Percentiles rank a stretch among this genome's conserved stretches.
phyloP scores from a whole-genome alignment of 1,284 basidiomycete species.

The Ustilago crameri region DNA sequence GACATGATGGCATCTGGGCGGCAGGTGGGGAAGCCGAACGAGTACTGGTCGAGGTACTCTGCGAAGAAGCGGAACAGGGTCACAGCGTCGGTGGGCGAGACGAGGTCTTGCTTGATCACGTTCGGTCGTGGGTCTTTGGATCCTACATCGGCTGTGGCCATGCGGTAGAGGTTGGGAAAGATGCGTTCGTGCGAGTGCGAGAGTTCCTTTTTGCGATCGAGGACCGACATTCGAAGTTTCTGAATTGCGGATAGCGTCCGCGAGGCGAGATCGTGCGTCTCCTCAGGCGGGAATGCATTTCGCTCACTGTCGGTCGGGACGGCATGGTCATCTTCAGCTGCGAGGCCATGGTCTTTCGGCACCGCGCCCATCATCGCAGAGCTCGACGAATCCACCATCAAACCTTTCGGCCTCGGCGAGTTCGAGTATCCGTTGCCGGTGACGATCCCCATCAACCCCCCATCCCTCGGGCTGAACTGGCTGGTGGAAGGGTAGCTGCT shows the following conservation, averaged over 20 bases:
- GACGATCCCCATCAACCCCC: background rate
- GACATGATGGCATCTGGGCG: constrained; percentile 45
- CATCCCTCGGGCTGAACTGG: constrained; percentile 23
- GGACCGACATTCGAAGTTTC: constrained; percentile 35
- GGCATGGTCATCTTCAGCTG: constrained; percentile 8
- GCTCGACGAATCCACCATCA: background rate
- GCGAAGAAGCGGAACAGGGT: constrained; percentile 41
- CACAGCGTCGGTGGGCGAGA: constrained; percentile 26
- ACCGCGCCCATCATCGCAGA: background rate
- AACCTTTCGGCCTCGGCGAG: constrained; percentile 8
- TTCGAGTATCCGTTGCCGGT: constrained; percentile 2
- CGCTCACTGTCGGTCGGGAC: constrained; percentile 6
- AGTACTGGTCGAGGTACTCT: constrained; percentile 42
- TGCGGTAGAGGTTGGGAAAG: constrained; percentile 33
- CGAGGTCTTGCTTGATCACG: constrained; percentile 41
- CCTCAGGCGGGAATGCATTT: constrained; percentile 22
- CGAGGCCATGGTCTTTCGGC: constrained; percentile 5
- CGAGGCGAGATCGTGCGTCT: constrained; percentile 30
- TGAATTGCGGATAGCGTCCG: constrained; percentile 29
- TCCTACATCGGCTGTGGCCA: constrained; percentile 31
- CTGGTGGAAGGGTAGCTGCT: constrained; percentile 22
- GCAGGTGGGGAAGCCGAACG: constrained; percentile 38
- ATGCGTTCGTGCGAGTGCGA: constrained; percentile 19
- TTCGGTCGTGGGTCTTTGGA: constrained; percentile 38
- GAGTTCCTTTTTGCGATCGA: constrained; percentile 34